Conservation (phyloP, 805 yeast species). For the Kurtzmaniella fragi region DNA sequence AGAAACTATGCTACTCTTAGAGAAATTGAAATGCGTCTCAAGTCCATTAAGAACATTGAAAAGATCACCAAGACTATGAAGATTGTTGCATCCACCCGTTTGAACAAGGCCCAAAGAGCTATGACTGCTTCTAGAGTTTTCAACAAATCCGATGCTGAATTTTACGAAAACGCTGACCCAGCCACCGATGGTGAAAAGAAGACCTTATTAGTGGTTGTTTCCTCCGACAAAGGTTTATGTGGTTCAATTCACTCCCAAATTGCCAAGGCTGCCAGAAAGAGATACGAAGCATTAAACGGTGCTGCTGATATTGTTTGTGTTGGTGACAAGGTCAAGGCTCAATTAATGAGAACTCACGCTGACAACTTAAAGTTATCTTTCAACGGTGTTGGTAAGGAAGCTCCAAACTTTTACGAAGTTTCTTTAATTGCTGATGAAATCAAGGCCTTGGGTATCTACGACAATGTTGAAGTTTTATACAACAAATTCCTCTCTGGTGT, state of each 20-base stretch:
- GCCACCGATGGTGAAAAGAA: slow-evolving; percentile 51
- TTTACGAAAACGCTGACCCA: slow-evolving; percentile 79
- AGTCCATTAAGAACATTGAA: slow-evolving; percentile 97
- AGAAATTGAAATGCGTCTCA: slow-evolving; percentile 96
- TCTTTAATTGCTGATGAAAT: slow-evolving; percentile 86
- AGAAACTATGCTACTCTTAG: slow-evolving; percentile 97
- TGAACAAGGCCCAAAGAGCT: slow-evolving; percentile 92
- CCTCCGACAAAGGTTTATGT: slow-evolving; percentile 98
- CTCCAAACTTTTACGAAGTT: slow-evolving; percentile 90
- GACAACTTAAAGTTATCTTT: slow-evolving; percentile 67
- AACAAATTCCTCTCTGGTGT: slow-evolving; percentile 86
- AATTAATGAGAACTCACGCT: slow-evolving; percentile 78
- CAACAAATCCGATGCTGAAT: slow-evolving; percentile 73
- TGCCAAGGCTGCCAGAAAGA: slow-evolving; percentile 78
- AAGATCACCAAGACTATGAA: slow-evolving; percentile 99
- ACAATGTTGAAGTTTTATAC: slow-evolving; percentile 74
- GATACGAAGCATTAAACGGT: slow-evolving; percentile 56
- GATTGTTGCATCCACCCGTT: slow-evolving; percentile 97
- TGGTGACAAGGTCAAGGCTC: slow-evolving; percentile 93
- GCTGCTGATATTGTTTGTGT: slow-evolving; percentile 74
- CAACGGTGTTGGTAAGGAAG: slow-evolving; percentile 93
- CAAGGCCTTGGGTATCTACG: slow-evolving; percentile 61
- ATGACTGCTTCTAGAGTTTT: slow-evolving; percentile 84
- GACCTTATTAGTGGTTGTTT: slow-evolving; percentile 78
- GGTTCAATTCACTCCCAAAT: slow-evolving; percentile 97